Evolutionary conservation across 2,329 filamentous ascomycete species (phyloP).

Genomic region (Trematosphaeria pertusa): DNA sequence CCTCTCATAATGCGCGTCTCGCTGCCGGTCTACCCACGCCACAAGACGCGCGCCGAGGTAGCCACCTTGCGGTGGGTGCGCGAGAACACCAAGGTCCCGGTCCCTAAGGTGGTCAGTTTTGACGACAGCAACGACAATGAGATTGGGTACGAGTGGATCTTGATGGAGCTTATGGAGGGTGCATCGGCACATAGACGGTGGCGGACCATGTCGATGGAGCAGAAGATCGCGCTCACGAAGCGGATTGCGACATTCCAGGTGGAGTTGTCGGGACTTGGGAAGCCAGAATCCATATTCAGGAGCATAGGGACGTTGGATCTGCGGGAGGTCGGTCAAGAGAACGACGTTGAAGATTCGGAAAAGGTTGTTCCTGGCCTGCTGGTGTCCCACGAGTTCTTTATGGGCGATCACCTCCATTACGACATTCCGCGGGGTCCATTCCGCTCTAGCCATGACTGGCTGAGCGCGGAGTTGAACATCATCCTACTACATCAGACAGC

Average conservation of each 20-base stretch:
- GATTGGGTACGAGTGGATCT: constrained; percentile 34
- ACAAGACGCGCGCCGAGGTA: constrained; percentile 24
- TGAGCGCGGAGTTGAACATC: constrained; percentile 4
- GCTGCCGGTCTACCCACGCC: constrained; percentile 23
- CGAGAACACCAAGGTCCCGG: constrained; percentile 21
- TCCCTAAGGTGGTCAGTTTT: constrained; percentile 21
- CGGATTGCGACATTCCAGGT: constrained; percentile 8
- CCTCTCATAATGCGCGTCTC: constrained; percentile 38
- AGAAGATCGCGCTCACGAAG: constrained; percentile 2
- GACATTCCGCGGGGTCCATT: constrained; percentile 15
- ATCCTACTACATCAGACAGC: constrained; percentile 5
- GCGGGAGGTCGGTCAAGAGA: too few relatives aligned
- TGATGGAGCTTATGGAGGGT: constrained; percentile 28
- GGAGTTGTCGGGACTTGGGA: too few relatives aligned
- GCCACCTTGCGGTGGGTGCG: constrained; percentile 25
- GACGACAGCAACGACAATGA: constrained; percentile 15
- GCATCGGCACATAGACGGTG: not conserved
- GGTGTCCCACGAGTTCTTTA: constrained; percentile 13
- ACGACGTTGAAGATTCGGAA: too few relatives aligned
- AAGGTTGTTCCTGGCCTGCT: too few relatives aligned
- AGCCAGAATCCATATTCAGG: too few relatives aligned
- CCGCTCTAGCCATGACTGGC: constrained; percentile 11
- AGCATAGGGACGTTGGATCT: too few relatives aligned
- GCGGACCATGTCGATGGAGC: constrained; percentile 9
- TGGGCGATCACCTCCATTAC: constrained; percentile 7